Evolutionary conservation across 139 green algal genomes (phyloP).

Genomic region (Ettlia oleoabundans): DNA sequence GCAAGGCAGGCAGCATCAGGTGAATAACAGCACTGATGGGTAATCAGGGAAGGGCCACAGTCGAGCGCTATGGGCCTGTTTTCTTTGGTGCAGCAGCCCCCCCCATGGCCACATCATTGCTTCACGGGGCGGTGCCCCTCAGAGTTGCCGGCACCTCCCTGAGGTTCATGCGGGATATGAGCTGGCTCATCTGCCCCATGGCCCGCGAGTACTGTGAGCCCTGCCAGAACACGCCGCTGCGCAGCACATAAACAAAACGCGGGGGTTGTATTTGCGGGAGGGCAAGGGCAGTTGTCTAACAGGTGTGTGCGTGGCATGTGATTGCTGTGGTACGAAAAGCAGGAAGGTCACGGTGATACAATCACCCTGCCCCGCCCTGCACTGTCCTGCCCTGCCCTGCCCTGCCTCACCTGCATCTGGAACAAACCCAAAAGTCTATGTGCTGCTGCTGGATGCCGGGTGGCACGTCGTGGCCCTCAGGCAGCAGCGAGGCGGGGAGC

Average conservation of each 20-base stretch:
- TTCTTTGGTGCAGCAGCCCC: no score
- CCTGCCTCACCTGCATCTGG: slow-evolving; percentile 29
- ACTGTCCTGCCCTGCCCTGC: not conserved
- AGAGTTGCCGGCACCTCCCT: not conserved
- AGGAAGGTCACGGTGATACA: no score
- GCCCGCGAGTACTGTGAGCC: slow-evolving; percentile 44
- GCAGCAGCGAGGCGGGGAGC: slow-evolving; percentile 23
- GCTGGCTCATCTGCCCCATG: slow-evolving; percentile 19
- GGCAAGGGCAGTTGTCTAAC: not conserved
- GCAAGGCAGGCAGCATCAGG: no score
- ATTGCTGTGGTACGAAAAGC: no score
- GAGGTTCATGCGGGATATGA: not conserved
- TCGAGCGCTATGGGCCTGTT: no score
- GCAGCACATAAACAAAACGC: not conserved
- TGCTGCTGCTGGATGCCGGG: slow-evolving; percentile 26
- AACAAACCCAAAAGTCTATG: slow-evolving; percentile 58
- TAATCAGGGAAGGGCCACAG: no score
- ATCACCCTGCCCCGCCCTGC: no score
- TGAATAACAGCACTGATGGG: no score
- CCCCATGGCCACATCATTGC: no score
- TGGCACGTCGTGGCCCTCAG: slow-evolving; percentile 35
- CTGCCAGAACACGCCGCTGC: slow-evolving; percentile 49
- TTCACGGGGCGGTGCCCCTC: no score
- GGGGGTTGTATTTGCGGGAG: no score
- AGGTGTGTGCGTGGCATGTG: no score